phyloP scores from a whole-genome alignment of 2,329 filamentous ascomycete species.

The Pestalotiopsis sp. region DNA sequence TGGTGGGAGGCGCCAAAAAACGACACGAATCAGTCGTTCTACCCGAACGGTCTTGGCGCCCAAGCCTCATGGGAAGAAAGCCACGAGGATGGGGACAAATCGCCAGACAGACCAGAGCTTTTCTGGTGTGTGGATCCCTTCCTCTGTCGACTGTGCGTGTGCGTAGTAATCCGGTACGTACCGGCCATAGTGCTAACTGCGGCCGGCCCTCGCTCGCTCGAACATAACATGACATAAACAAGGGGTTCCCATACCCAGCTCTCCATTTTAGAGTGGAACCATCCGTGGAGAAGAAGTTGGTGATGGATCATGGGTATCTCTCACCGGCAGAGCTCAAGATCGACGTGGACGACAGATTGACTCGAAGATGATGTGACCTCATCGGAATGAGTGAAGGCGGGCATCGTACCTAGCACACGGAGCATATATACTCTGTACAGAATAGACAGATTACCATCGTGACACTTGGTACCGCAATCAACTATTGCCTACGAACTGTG shows the following conservation, averaged over 20 bases:
- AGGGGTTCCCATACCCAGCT: not conserved
- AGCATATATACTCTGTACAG: not conserved
- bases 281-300: not conserved
- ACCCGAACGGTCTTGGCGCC: not conserved
- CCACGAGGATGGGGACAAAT: not conserved
- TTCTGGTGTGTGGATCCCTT: not conserved
- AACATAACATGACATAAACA: conserved; percentile 6
- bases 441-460: not conserved
- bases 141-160: not conserved
- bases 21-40: conserved; percentile 16
- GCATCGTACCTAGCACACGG: not conserved
- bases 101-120: not conserved
- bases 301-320: not conserved
- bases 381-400: not conserved
- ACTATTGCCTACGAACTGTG: not conserved
- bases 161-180: conserved; percentile 14
- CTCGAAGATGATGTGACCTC: not conserved
- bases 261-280: not conserved
- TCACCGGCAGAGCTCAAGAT: not conserved
- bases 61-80: not conserved
- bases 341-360: not conserved
- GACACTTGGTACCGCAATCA: not conserved
- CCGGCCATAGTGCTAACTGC: not conserved
- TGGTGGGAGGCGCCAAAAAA: not conserved
- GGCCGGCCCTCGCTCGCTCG: too few species aligned